phyloP scores from a whole-genome alignment of 768 basidiomycete genomes.

The Lentinus brumalis region DNA sequence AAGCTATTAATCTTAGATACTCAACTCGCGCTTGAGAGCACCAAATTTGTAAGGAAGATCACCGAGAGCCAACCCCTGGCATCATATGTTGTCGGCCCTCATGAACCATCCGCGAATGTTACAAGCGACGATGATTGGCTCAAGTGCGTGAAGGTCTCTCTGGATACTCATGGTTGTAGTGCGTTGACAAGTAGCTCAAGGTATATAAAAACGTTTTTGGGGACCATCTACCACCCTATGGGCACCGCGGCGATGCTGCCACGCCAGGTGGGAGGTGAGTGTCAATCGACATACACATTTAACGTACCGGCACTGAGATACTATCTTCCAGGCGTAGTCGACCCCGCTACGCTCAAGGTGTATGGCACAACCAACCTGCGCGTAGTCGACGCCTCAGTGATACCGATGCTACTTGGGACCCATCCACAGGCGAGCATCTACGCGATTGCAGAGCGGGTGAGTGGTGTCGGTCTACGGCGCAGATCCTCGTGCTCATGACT shows the following conservation, averaged over 20 bases:
- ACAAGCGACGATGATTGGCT: not conserved
- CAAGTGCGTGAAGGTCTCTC: not conserved
- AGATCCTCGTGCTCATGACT: not conserved
- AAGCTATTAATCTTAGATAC: not conserved
- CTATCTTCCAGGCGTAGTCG: constrained; percentile 2
- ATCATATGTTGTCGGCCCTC: not conserved
- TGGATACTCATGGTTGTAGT: not conserved
- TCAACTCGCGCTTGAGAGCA: not conserved
- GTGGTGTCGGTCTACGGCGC: not conserved
- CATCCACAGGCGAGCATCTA: constrained; percentile 15
- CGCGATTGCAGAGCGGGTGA: constrained; percentile 9
- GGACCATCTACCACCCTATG: constrained; percentile 5
- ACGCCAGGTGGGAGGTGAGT: constrained; percentile 3
- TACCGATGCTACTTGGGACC: constrained; percentile 9
- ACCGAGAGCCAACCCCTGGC: not conserved
- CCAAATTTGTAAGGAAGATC: not conserved
- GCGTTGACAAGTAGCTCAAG: not conserved
- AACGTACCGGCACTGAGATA: not conserved
- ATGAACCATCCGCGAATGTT: not conserved
- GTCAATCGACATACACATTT: not conserved
- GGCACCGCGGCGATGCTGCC: constrained; percentile 9
- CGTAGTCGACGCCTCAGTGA: constrained; percentile 14
- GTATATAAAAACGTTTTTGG: constrained; percentile 8
- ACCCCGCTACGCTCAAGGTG: constrained; percentile 6
- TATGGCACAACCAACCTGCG: constrained; percentile 21